These are phyloP conservation scores for Petrea volubilis DNA, from an alignment of 257 asterid genomes.

Conservation along the genomic window DNA sequence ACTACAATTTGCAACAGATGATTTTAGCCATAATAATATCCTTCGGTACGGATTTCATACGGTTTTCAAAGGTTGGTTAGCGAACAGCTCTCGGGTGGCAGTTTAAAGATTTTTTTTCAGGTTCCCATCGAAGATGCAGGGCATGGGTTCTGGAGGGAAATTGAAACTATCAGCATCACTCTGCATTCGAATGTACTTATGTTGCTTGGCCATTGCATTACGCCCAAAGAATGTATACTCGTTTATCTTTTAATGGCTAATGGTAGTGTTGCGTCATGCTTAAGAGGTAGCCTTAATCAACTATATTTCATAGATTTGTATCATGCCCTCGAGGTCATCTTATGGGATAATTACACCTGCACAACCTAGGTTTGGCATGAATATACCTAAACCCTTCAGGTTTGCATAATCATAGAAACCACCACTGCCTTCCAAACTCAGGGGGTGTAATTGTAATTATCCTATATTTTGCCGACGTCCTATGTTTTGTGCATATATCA, in stretches of 20 bases:
- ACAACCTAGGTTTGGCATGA: too few relatives aligned
- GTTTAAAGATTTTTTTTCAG: background rate
- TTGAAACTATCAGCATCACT: background rate
- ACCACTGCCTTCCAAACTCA: too few relatives aligned
- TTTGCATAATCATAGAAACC: too few relatives aligned
- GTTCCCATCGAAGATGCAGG: background rate
- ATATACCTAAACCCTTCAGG: too few relatives aligned
- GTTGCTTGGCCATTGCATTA: background rate
- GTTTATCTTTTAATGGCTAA: background rate
- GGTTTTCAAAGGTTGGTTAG: background rate
- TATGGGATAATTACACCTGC: too few relatives aligned
- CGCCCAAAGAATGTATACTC: background rate
- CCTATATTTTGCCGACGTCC: too few relatives aligned
- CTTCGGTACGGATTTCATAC: background rate
- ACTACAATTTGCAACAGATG: background rate
- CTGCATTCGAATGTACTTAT: background rate
- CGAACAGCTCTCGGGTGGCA: background rate
- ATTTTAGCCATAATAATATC: background rate
- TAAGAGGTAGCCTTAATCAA: too few relatives aligned
- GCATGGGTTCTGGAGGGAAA: background rate
- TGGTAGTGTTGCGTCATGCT: background rate
- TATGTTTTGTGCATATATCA: background rate
- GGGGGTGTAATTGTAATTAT: too few relatives aligned
- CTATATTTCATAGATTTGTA: too few relatives aligned
- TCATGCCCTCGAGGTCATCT: too few relatives aligned